These are phyloP conservation scores for Ettlia oleoabundans DNA, from an alignment of 139 green algal genomes.

Conservation along the genomic window DNA sequence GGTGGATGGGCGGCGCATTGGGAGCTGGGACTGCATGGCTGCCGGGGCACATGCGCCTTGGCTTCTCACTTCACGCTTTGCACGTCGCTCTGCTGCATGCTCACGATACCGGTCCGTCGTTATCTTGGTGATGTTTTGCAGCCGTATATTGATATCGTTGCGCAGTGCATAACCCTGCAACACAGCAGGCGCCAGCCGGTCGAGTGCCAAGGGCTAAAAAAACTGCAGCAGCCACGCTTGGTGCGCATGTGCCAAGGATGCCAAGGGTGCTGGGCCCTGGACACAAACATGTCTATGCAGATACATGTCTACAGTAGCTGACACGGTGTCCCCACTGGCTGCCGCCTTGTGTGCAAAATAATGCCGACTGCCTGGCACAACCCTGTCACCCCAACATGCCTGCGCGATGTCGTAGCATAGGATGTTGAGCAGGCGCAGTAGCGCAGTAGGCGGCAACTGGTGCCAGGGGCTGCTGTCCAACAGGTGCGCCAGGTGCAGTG, in stretches of 20 bases:
- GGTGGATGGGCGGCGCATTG: not conserved
- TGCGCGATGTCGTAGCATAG: slow-evolving; percentile 63
- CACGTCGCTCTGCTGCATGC: not conserved
- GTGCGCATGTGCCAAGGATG: too few relatives aligned
- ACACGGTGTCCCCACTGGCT: not conserved
- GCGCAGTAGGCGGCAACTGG: slow-evolving; percentile 32
- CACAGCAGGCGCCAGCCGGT: not conserved
- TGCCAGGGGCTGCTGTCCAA: slow-evolving; percentile 43
- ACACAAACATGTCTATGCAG: too few relatives aligned
- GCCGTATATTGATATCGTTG: slow-evolving; percentile 30
- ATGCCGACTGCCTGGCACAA: not conserved
- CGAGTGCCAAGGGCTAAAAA: too few relatives aligned
- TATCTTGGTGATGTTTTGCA: slow-evolving; percentile 16
- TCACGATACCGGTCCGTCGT: slow-evolving; percentile 18
- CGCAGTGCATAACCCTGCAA: slow-evolving; percentile 19
- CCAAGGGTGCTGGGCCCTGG: too few relatives aligned
- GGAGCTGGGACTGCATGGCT: too few relatives aligned
- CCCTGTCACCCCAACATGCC: not conserved
- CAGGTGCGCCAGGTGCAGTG: slow-evolving; percentile 27
- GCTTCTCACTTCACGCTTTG: not conserved
- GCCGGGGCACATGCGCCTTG: too few relatives aligned
- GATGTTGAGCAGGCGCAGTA: slow-evolving; percentile 52
- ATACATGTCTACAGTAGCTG: not conserved
- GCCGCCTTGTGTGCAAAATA: too few relatives aligned
- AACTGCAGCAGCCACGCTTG: too few relatives aligned